Evolutionary conservation across 306 rosid genomes (phyloP).

Genomic region (Malus domestica): ASM211411v1 NC_041792.1:31182907-31183406

Average conservation of each 20-base stretch:
- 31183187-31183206: too few species aligned
- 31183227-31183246: too few species aligned
- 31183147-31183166: slow-evolving; percentile 6
- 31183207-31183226: too few species aligned
- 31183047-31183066: neutral
- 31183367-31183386: too few species aligned
- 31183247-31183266: too few species aligned
- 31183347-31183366: too few species aligned
- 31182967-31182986: neutral
- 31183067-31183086: slow-evolving; percentile 4
- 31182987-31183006: neutral
- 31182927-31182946: slow-evolving; percentile 1
- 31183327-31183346: too few species aligned
- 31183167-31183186: neutral
- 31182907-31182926: slow-evolving; percentile 2
- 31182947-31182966: slow-evolving; percentile 18
- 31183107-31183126: neutral
- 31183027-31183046: neutral
- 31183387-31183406: neutral
- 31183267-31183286: too few species aligned
- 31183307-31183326: too few species aligned
- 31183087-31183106: slow-evolving; percentile 18
- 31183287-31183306: too few species aligned
- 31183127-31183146: slow-evolving; percentile 17
- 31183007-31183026: neutral